Conservation (phyloP, 352 stramenopile species). For the Achlya hypogyna region DNA sequence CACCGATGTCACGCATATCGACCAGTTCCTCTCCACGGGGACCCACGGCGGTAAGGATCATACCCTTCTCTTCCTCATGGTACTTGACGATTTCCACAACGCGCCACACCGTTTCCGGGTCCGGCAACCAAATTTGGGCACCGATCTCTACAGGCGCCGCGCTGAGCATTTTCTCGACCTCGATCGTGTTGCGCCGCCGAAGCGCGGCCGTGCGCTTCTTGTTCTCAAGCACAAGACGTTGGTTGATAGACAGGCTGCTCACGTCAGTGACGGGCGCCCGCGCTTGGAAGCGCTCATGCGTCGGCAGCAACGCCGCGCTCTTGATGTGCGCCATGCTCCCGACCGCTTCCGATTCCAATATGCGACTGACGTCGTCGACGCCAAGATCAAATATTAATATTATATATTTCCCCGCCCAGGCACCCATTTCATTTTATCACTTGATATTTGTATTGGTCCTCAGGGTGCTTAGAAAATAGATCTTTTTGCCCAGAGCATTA, state of each 20-base stretch:
- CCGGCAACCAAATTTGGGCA: slow-evolving; percentile 79
- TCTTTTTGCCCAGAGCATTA: not conserved
- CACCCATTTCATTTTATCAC: not conserved
- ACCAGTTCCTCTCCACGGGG: slow-evolving; percentile 63
- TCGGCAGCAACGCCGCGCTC: slow-evolving; percentile 49
- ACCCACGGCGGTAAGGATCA: slow-evolving; percentile 58
- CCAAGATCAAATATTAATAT: not conserved
- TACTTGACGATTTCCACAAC: slow-evolving; percentile 69
- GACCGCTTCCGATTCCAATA: slow-evolving; percentile 17
- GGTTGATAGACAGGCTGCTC: slow-evolving; percentile 53
- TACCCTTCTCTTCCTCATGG: slow-evolving; percentile 47
- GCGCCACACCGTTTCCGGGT: slow-evolving; percentile 74
- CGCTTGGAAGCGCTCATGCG: slow-evolving; percentile 72
- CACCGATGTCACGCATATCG: slow-evolving; percentile 72
- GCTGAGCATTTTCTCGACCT: slow-evolving; percentile 55
- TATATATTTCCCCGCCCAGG: not conserved
- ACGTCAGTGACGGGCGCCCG: slow-evolving; percentile 37
- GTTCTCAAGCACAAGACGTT: slow-evolving; percentile 81
- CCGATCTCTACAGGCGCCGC: slow-evolving; percentile 66
- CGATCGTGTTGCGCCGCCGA: slow-evolving; percentile 55
- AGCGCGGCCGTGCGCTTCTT: slow-evolving; percentile 52
- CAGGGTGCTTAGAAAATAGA: not conserved
- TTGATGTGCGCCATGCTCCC: slow-evolving; percentile 10
- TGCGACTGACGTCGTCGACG: not conserved
- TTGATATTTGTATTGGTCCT: not conserved